Evolutionary conservation across 805 yeast genomes (phyloP).

Genomic region (Barnettozyma pratensis): DNA sequence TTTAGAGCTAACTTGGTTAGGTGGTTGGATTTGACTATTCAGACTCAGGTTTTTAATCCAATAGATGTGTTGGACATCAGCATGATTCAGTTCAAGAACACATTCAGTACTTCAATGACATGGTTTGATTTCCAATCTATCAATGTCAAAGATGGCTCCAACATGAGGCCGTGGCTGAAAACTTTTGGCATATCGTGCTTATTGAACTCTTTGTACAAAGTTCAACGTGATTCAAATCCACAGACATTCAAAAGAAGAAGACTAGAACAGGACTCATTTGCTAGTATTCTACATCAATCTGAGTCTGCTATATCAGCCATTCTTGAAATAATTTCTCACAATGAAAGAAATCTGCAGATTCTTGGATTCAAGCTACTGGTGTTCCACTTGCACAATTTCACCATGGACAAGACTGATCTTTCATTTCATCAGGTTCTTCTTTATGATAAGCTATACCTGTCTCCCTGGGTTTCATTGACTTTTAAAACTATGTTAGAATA

Average conservation of each 20-base stretch:
- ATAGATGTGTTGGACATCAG: neutral
- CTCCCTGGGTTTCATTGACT: constrained; percentile 18
- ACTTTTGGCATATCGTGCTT: constrained; percentile 31
- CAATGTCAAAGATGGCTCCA: constrained; percentile 2
- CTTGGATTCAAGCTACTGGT: constrained; percentile 27
- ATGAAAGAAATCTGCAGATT: constrained; percentile 2
- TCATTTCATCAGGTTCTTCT: constrained; percentile 5
- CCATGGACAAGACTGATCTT: constrained; percentile 1
- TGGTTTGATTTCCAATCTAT: constrained; percentile 26
- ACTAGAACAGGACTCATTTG: constrained; percentile 22
- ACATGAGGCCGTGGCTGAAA: constrained; percentile 36
- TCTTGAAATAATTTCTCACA: constrained; percentile 2
- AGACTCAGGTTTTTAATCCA: neutral
- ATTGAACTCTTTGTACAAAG: constrained; percentile 10
- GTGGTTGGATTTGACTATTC: constrained; percentile 13
- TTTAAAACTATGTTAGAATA: constrained; percentile 14
- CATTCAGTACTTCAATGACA: neutral
- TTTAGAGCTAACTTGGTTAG: constrained; percentile 11
- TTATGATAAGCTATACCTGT: constrained; percentile 10
- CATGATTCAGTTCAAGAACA: constrained; percentile 14
- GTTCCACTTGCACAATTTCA: constrained; percentile 20
- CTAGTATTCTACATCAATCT: constrained; percentile 19
- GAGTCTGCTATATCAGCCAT: constrained; percentile 27
- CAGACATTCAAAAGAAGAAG: constrained; percentile 26
- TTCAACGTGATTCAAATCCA: neutral